Percentiles rank a stretch among this genome's conserved stretches.
Conservation (phyloP, 176 grass and related monocot species). For the Coix lacrymajobi region DNA sequence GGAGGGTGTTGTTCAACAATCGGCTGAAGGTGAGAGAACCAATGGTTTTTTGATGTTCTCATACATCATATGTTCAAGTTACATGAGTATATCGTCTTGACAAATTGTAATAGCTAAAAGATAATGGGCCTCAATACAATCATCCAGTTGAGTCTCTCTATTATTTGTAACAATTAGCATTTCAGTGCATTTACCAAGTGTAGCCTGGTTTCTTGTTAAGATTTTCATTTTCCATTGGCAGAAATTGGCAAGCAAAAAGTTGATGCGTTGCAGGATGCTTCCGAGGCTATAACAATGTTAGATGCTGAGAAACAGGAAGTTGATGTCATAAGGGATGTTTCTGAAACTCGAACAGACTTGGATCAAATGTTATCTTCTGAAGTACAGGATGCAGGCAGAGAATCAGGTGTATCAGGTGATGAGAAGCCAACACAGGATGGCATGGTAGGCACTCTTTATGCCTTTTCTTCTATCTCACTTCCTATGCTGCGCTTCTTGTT, state of each 20-base stretch:
- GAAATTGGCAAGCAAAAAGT: conserved; percentile 22
- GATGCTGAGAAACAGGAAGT: conserved; percentile 34
- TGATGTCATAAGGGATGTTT: conserved; percentile 25
- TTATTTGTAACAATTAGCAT: too few species aligned
- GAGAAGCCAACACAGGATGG: conserved; percentile 39
- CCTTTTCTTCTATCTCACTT: background rate
- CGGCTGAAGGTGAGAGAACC: conserved; percentile 25
- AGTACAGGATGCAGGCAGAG: conserved; percentile 19
- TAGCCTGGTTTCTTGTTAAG: background rate
- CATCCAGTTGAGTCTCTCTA: too few species aligned
- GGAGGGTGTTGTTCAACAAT: conserved; percentile 46
- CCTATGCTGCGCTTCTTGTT: background rate
- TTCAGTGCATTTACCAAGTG: conserved; percentile 1
- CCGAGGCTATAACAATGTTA: background rate
- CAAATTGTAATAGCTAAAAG: background rate
- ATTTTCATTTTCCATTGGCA: conserved; percentile 14
- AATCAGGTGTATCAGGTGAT: conserved; percentile 32
- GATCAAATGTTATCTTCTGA: conserved; percentile 52
- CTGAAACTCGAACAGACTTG: conserved; percentile 49
- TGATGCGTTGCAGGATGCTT: conserved; percentile 27
- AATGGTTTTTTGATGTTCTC: conserved; percentile 31
- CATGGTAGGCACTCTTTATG: conserved; percentile 24
- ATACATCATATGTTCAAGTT: conserved; percentile 13
- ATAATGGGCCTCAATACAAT: too few species aligned
- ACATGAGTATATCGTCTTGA: background rate